These are phyloP conservation scores for Lathyrus sativus DNA, from an alignment of 306 rosid species.

Conservation along the genomic window DNA sequence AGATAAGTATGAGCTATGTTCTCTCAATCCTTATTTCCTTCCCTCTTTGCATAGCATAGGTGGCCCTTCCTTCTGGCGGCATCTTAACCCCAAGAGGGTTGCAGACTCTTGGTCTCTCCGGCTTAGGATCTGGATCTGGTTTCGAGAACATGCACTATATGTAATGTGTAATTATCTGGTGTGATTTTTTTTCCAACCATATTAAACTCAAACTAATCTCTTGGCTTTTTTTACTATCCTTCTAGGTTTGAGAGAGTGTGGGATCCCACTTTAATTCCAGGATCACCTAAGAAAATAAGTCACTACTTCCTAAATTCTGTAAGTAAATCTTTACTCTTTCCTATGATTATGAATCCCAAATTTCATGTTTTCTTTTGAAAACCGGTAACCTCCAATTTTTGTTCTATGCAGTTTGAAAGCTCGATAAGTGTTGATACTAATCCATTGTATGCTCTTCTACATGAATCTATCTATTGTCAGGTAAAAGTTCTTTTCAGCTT, in stretches of 20 bases:
- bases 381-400: slow-evolving; percentile 35
- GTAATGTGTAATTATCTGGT: slow-evolving; percentile 49
- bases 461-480: slow-evolving; percentile 90
- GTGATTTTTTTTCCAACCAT: background rate
- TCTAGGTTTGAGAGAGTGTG: slow-evolving; percentile 88
- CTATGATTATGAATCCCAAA: slow-evolving; percentile 29
- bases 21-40: slow-evolving; percentile 27
- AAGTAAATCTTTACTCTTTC: slow-evolving; percentile 46
- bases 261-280: slow-evolving; percentile 89
- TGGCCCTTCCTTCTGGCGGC: slow-evolving; percentile 93
- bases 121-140: slow-evolving; percentile 78
- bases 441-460: slow-evolving; percentile 84
- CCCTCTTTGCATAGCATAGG: slow-evolving; percentile 52
- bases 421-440: slow-evolving; percentile 59
- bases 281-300: slow-evolving; percentile 72
- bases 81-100: slow-evolving; percentile 82
- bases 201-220: slow-evolving; percentile 22
- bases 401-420: slow-evolving; percentile 67
- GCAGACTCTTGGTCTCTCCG: slow-evolving; percentile 81
- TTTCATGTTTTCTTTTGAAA: slow-evolving; percentile 35
- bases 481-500: slow-evolving; percentile 42
- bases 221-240: slow-evolving; percentile 24
- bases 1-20: slow-evolving; percentile 20
- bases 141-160: slow-evolving; percentile 91
- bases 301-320: slow-evolving; percentile 74